These are phyloP conservation scores for Cucumis melo DNA, from an alignment of 306 rosid species.

Conservation along the genomic window DNA sequence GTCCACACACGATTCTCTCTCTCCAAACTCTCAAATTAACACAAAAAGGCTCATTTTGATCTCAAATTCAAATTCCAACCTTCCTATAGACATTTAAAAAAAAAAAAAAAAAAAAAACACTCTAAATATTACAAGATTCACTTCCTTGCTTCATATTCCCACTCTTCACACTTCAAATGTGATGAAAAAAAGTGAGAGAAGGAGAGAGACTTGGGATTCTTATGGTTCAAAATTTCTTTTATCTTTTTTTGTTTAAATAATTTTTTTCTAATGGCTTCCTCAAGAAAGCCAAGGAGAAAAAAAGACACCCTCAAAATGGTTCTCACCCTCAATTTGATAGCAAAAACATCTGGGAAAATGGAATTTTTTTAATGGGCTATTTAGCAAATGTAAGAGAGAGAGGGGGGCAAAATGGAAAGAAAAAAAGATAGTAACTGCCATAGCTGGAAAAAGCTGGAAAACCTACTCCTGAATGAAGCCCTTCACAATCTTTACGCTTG, in stretches of 20 bases:
- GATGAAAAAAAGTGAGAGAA: neutral
- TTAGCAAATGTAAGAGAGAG: neutral
- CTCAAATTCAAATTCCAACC: neutral
- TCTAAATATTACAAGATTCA: neutral
- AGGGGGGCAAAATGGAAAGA: neutral
- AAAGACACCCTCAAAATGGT: neutral
- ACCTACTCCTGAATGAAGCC: constrained; percentile 78
- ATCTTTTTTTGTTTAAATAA: neutral
- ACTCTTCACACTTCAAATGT: constrained; percentile 2
- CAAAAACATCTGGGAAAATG: neutral
- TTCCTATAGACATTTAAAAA: neutral
- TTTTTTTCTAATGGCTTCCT: neutral
- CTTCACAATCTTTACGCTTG: constrained; percentile 95
- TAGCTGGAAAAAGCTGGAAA: constrained; percentile 18
- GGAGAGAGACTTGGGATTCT: neutral
- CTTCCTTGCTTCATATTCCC: neutral
- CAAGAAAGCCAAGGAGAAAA: neutral
- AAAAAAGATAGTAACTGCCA: neutral
- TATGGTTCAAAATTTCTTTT: neutral
- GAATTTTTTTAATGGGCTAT: neutral
- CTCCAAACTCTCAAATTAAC: neutral
- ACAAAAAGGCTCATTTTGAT: neutral
- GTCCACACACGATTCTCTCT: neutral
- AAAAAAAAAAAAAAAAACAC: neutral
- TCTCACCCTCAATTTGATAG: neutral